A percentile compares a stretch with the other conserved stretches of the same genome.
phyloP scores from a whole-genome alignment of 176 grass and related monocot species.

The Cocos nucifera region DNA sequence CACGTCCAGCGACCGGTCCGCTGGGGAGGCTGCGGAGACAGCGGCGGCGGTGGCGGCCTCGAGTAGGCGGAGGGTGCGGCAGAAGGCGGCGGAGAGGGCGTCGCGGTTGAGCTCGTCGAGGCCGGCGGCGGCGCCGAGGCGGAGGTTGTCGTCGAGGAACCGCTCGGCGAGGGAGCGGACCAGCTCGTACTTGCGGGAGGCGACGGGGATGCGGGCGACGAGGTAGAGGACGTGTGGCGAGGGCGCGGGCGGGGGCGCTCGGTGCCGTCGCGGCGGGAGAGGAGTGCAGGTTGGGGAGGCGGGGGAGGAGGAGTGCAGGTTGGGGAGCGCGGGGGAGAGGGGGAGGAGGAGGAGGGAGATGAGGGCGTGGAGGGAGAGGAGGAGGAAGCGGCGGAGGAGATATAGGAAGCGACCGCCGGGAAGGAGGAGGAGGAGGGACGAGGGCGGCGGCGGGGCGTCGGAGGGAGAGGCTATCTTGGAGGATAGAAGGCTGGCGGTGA shows the following conservation, averaged over 20 bases:
- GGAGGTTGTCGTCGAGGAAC: conserved; percentile 54
- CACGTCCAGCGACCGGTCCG: conserved; percentile 15
- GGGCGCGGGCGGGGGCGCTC: conserved; percentile 39
- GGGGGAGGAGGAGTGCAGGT: conserved; percentile 20
- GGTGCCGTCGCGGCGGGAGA: conserved; percentile 8
- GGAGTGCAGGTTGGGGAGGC: neutral
- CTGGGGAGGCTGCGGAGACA: conserved; percentile 13
- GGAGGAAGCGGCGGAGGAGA: conserved; percentile 14
- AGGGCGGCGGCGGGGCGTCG: conserved; percentile 15
- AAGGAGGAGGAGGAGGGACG: conserved; percentile 21
- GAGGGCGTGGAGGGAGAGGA: conserved; percentile 29
- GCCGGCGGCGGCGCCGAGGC: conserved; percentile 2
- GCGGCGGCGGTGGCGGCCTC: conserved; percentile 26
- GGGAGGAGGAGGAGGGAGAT: conserved; percentile 35
- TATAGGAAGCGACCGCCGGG: conserved; percentile 8
- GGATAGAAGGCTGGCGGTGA: conserved; percentile 5
- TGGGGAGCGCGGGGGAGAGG: conserved; percentile 19
- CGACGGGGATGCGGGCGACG: conserved; percentile 49
- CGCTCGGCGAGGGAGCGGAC: conserved; percentile 66
- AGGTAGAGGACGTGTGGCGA: conserved; percentile 58
- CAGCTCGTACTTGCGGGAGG: conserved; percentile 76
- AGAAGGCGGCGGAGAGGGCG: conserved; percentile 41
- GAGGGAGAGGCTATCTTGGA: conserved; percentile 22
- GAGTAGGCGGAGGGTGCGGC: conserved; percentile 41
- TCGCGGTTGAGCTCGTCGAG: conserved; percentile 31